Evolutionary conservation across 1,139 yeast genomes (phyloP), one percentile per base, ranked within the genome.

Genomic region (Lodderomyces jiufengensis): DNA sequence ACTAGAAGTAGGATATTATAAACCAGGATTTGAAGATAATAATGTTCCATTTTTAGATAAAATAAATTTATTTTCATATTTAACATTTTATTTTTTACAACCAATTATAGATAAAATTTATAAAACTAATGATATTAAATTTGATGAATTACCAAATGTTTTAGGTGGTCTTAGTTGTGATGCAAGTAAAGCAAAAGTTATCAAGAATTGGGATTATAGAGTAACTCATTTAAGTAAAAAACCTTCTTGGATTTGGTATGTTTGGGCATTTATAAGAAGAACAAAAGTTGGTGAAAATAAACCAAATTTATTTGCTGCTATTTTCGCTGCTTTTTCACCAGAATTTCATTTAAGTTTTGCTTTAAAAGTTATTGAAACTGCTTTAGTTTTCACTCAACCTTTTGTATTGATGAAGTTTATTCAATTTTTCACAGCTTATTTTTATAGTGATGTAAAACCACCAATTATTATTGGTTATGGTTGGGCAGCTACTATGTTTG

Each of bases 1-100:
- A 1, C 54, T 75, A 22, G 76, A 75, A 43, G 44, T 57, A 4
- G 47, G 46, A 18, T 50, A 48, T 28, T 78, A 66, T 47, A 43
- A 51, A 10, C 80, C 83, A 4, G 66, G 73, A 5, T 50, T 52
- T 5, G 77, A 74, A 40, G 62, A 55, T 38, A 61, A 46, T 18
- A 61, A 69, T 66, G 58, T 55, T 36, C 38, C 43, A 4, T 41
- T 43, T 15, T 43, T 59, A 15, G 55, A 51, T 6, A 50, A 54
- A 30, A 40, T 43, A 20, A 54, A 55, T 42, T 36, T 33, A 16
- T 50, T 57, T 32, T 47, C 56, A 3, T 32, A 40, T 9, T 36
- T 58, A 29, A 51, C 64, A 3, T 59, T 55, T 37, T 40, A 44
- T 15, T 62, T 57, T 54, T 46, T 57, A 29, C 51, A 53, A 25